Conservation (phyloP, 148 eudicot species). For the Agrostemma githago region DNA sequence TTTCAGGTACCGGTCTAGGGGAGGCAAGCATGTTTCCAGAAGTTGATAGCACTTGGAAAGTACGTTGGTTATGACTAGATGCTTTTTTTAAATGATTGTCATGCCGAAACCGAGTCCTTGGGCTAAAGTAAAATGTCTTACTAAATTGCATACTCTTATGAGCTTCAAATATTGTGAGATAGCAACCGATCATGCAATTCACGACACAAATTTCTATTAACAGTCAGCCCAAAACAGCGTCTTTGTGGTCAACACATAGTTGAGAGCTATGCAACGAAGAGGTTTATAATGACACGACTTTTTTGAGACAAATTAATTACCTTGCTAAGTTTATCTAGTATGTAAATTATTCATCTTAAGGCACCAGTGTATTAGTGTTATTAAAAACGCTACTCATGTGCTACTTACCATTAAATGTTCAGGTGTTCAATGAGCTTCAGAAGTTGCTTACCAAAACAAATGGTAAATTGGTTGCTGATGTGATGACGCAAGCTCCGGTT, state of each 20-base stretch:
- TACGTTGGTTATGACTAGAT: slow-evolving; percentile 29
- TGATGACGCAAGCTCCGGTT: slow-evolving; percentile 85
- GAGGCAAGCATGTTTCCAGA: slow-evolving; percentile 88
- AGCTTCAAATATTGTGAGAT: not conserved
- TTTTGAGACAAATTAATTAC: not conserved
- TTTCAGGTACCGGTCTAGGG: slow-evolving; percentile 52
- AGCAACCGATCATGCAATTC: not conserved
- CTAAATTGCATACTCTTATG: not conserved
- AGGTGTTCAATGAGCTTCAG: slow-evolving; percentile 89
- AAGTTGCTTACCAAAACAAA: slow-evolving; percentile 75
- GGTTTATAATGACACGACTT: not conserved
- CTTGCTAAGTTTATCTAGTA: not conserved
- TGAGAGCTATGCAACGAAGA: not conserved
- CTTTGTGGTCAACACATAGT: not conserved
- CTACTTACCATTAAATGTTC: slow-evolving; percentile 2
- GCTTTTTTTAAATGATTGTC: slow-evolving; percentile 9
- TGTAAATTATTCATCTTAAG: not conserved
- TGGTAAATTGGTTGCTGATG: slow-evolving; percentile 74
- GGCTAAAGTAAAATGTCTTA: not conserved
- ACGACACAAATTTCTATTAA: no score
- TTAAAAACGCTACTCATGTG: not conserved
- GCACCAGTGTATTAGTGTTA: not conserved
- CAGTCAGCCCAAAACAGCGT: not conserved
- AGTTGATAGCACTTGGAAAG: slow-evolving; percentile 90
- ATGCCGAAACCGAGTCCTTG: not conserved